These are phyloP conservation scores for Penicillium verhagenii DNA, from an alignment of 495 filamentous ascomycete species.

Conservation along the genomic window DNA sequence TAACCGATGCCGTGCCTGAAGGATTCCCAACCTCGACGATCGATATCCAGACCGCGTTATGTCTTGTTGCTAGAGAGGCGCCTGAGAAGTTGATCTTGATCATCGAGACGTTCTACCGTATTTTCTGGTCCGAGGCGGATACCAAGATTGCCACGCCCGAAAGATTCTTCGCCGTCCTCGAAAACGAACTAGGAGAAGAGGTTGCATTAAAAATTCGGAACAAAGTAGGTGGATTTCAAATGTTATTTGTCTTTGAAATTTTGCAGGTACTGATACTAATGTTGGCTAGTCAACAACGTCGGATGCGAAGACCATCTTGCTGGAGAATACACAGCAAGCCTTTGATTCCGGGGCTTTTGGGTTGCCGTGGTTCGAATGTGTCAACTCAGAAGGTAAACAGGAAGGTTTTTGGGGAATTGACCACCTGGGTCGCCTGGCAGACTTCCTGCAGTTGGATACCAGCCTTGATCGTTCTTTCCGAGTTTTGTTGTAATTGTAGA, in stretches of 20 bases:
- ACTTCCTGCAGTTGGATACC: conserved; percentile 52
- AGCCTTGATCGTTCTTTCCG: conserved; percentile 10
- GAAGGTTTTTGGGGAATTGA: conserved; percentile 66
- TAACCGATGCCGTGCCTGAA: conserved; percentile 15
- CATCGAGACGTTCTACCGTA: conserved; percentile 1
- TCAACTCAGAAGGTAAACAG: conserved; percentile 48
- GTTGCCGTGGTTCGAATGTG: conserved; percentile 64
- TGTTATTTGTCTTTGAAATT: neutral
- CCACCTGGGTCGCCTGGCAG: conserved; percentile 56
- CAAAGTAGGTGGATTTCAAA: conserved; percentile 3
- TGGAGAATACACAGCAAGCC: conserved; percentile 9
- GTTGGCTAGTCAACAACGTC: neutral
- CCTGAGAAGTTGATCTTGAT: conserved; percentile 11
- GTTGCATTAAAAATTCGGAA: neutral
- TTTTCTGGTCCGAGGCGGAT: conserved; percentile 16
- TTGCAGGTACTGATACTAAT: neutral
- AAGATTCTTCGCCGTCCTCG: conserved; percentile 3
- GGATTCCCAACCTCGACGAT: conserved; percentile 20
- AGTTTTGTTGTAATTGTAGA: conserved; percentile 7
- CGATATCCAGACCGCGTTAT: conserved; percentile 14
- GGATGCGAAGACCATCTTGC: neutral
- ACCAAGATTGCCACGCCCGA: neutral
- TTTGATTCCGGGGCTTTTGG: conserved; percentile 49
- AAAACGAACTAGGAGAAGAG: neutral
- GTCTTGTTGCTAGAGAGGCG: neutral